Base-by-base conservation (phyloP, 345 rosid genomes). In the Conringia planisiliqua region DNA sequence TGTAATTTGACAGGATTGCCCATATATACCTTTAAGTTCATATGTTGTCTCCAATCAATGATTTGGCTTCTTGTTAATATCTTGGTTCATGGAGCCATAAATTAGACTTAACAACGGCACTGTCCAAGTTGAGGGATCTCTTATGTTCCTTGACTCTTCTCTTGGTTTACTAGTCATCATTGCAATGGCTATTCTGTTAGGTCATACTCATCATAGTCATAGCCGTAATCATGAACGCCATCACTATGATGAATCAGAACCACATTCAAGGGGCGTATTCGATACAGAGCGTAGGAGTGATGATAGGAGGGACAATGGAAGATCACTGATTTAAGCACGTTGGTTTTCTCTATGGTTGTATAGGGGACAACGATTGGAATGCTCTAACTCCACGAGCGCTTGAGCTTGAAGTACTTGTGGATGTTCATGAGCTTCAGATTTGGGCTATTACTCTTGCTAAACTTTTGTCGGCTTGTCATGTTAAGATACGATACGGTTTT, bases 11-110 rank as follows among this genome's bases (percentile, higher is more conserved):
- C 24, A 22, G 24, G 24, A 22, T 22, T 22, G 24, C n/a, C n/a
- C n/a, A n/a, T n/a, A n/a, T n/a, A n/a, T n/a, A n/a, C n/a, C n/a
- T n/a, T n/a, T n/a, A n/a, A n/a, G n/a, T n/a, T n/a, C n/a, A n/a
- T n/a, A n/a, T n/a, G n/a, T n/a, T n/a, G 24, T 22, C 24, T 22
- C 91, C 42, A 83, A 85, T 14, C 89, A 85, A 73, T 85, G 50
- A 86, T 85, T 44, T 86, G 90, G 89, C 76, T 88, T 54, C 90
- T 88, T 50, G 80, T 89, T 13, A 89, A 90, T 10, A 81, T 86
- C 66, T 80, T 85, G 2, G 86, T 88, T 2, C 86, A 85, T 36
- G 87, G 86, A 79, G 89, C 91, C 47, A 82, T 85, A 22, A 62
- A 22, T 56, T 27, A 82, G 91, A 66, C 79, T 85, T 20, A 2